Conservation (phyloP, 306 rosid genomes). For the Ceratonia siliqua region DNA sequence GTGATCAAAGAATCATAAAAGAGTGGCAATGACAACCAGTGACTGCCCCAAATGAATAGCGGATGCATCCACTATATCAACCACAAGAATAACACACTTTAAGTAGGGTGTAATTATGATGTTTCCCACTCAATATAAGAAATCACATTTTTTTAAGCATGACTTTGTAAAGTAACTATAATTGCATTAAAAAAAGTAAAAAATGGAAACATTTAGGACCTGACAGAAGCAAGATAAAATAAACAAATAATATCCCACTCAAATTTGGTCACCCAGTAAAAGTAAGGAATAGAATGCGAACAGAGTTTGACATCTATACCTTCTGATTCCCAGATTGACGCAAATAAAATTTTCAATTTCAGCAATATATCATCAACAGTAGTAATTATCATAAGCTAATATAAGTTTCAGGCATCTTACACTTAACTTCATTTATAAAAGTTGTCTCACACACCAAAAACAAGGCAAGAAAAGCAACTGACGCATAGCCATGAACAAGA, state of each 20-base stretch:
- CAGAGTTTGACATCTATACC: slow-evolving; percentile 17
- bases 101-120: slow-evolving; percentile 39
- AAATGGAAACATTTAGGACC: slow-evolving; percentile 24
- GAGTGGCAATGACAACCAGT: not conserved
- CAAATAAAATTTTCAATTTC: slow-evolving; percentile 21
- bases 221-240: slow-evolving; percentile 15
- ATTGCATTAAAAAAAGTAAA: slow-evolving; percentile 16
- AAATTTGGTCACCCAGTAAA: slow-evolving; percentile 13
- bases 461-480: not conserved
- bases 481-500: not conserved
- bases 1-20: not conserved
- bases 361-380: slow-evolving; percentile 17
- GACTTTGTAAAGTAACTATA: slow-evolving; percentile 15
- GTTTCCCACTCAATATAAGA: slow-evolving; percentile 45
- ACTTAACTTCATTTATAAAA: slow-evolving; percentile 10
- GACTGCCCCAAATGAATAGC: slow-evolving; percentile 15
- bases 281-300: slow-evolving; percentile 1
- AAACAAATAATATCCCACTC: slow-evolving; percentile 6
- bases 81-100: slow-evolving; percentile 25
- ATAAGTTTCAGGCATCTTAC: slow-evolving; percentile 28
- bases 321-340: slow-evolving; percentile 22
- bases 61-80: slow-evolving; percentile 14
- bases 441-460: slow-evolving; percentile 26
- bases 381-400: slow-evolving; percentile 16
- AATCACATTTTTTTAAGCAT: slow-evolving; percentile 30